These are phyloP conservation scores for Croton setiger DNA, from an alignment of 441 rosid species.

Conservation along the genomic window DNA sequence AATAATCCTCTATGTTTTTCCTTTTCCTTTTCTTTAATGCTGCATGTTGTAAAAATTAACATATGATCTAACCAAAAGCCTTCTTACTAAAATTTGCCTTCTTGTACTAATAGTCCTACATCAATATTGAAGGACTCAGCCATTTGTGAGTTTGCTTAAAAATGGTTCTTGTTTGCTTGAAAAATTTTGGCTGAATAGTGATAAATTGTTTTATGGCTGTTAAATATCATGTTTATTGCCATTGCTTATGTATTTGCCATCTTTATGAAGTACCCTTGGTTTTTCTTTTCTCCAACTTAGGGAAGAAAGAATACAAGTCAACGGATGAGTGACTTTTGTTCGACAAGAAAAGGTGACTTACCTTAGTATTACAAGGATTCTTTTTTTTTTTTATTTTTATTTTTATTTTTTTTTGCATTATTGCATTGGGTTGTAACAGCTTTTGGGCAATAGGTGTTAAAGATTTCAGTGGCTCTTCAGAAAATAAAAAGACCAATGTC, in stretches of 20 bases:
- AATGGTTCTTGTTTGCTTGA: neutral
- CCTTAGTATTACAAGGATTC: neutral
- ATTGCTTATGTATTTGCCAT: neutral
- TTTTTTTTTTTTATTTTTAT: too few species aligned
- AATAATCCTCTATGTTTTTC: too few species aligned
- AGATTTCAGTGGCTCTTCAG: slow-evolving; percentile 25
- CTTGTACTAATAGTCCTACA: too few species aligned
- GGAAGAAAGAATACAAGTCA: slow-evolving; percentile 37
- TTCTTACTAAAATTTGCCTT: too few species aligned
- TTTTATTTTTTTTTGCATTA: neutral
- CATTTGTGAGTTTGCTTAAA: neutral
- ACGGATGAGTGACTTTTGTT: slow-evolving; percentile 25
- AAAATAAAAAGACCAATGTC: slow-evolving; percentile 29
- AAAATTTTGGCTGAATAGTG: neutral
- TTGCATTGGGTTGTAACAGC: slow-evolving; percentile 26
- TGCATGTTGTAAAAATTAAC: too few species aligned
- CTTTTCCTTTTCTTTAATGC: too few species aligned
- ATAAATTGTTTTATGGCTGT: neutral
- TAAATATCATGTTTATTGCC: neutral
- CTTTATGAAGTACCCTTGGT: neutral
- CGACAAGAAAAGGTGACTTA: slow-evolving; percentile 43
- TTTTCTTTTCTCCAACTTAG: slow-evolving; percentile 29
- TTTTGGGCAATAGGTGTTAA: slow-evolving; percentile 26
- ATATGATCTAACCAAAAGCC: neutral
- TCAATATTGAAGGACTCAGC: too few species aligned